Percentiles rank a stretch among this genome's conserved stretches.
These are phyloP conservation scores for Sisymbrium altissimum DNA, from an alignment of 345 rosid genomes.

Conservation along the genomic window DNA sequence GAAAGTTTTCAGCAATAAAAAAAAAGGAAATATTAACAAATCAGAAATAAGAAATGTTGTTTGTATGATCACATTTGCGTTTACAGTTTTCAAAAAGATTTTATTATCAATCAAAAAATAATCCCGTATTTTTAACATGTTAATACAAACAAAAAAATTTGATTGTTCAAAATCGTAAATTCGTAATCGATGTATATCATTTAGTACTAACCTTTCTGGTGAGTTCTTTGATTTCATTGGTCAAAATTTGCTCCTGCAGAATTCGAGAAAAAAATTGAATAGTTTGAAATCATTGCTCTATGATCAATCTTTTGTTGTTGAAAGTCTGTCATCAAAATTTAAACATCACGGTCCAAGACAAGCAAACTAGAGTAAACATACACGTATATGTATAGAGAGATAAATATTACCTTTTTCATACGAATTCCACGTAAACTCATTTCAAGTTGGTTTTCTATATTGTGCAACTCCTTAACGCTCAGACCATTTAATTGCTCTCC, in stretches of 20 bases:
- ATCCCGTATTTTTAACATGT: no score
- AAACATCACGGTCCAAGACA: neutral
- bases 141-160: neutral
- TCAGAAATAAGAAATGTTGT: no score
- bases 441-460: constrained; percentile 53
- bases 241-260: constrained; percentile 46
- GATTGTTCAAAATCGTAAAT: neutral
- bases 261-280: neutral
- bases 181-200: neutral
- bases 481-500: constrained; percentile 56
- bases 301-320: neutral
- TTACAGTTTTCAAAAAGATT: neutral
- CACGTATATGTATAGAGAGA: neutral
- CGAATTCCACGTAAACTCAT: constrained; percentile 63
- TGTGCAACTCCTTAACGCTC: constrained; percentile 45
- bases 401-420: constrained; percentile 44
- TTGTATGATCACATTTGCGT: neutral
- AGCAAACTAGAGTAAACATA: neutral
- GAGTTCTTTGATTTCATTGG: constrained; percentile 49
- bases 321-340: neutral
- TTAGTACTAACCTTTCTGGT: constrained; percentile 37
- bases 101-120: no score
- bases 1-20: no score
- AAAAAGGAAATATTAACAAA: no score
- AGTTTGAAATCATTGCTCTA: neutral